Percentiles rank a stretch among this genome's conserved stretches.
Conservation (phyloP, 306 rosid genomes). For the Malus orientalis region DNA sequence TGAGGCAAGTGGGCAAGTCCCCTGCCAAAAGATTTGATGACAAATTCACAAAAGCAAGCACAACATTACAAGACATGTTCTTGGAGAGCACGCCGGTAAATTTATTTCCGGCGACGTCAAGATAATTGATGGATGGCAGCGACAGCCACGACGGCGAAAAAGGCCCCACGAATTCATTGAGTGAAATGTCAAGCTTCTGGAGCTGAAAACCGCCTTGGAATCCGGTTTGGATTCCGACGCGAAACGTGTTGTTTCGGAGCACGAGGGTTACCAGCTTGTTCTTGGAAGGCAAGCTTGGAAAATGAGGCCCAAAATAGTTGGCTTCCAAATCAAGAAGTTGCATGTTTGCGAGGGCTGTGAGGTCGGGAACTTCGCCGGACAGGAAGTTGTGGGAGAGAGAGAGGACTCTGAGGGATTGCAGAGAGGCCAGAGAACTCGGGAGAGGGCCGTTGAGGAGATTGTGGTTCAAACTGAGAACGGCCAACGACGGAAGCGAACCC, state of each 20-base stretch:
- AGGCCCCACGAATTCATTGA: constrained; percentile 72
- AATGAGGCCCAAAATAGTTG: constrained; percentile 64
- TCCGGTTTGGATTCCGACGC: constrained; percentile 45
- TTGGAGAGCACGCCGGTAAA: constrained; percentile 60
- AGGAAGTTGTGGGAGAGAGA: constrained; percentile 61
- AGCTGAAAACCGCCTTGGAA: constrained; percentile 50
- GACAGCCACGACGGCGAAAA: constrained; percentile 49
- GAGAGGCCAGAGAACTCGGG: constrained; percentile 44
- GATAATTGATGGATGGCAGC: constrained; percentile 64
- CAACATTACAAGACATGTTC: constrained; percentile 58
- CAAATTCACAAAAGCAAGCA: constrained; percentile 59
- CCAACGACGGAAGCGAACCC: constrained; percentile 52
- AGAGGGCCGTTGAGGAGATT: constrained; percentile 52
- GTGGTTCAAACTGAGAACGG: constrained; percentile 61
- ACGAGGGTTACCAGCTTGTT: constrained; percentile 44
- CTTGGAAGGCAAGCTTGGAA: constrained; percentile 55
- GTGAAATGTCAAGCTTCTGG: constrained; percentile 71
- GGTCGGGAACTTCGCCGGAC: constrained; percentile 63
- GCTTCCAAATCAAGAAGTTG: constrained; percentile 65
- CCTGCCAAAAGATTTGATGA: constrained; percentile 84
- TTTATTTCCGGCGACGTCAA: constrained; percentile 68
- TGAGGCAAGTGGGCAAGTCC: constrained; percentile 59
- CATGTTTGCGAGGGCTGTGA: constrained; percentile 54
- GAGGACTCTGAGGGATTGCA: constrained; percentile 50
- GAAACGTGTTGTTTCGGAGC: constrained; percentile 66